Percentiles rank a stretch among this genome's conserved stretches.
These are phyloP conservation scores for Penicillium ochrochloron DNA, from an alignment of 495 filamentous ascomycete genomes.

Conservation along the genomic window DNA sequence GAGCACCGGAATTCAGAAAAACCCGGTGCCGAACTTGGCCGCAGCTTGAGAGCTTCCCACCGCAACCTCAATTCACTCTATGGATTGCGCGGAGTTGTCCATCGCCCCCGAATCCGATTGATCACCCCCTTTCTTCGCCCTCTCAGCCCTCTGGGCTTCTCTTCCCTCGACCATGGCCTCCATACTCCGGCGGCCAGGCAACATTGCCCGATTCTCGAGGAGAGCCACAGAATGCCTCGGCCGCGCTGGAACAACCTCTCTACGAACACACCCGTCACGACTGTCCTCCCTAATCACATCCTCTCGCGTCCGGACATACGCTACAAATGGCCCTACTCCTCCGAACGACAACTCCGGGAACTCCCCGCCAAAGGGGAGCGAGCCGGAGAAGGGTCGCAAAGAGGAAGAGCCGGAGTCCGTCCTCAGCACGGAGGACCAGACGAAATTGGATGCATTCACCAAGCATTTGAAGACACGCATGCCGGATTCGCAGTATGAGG, in stretches of 20 bases:
- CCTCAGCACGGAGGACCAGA: constrained; percentile 43
- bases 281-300: constrained; percentile 52
- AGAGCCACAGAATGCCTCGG: constrained; percentile 51
- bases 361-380: constrained; percentile 25
- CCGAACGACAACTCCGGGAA: constrained; percentile 45
- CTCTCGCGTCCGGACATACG: constrained; percentile 58
- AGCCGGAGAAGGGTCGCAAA: constrained; percentile 34
- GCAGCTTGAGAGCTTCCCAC: constrained; percentile 35
- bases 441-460: constrained; percentile 39
- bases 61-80: constrained; percentile 25
- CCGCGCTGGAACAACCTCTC: constrained; percentile 45
- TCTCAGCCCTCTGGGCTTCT: constrained; percentile 43
- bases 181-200: constrained; percentile 67
- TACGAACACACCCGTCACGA: constrained; percentile 41
- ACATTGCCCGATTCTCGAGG: constrained; percentile 65
- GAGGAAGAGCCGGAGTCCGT: constrained; percentile 46
- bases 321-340: constrained; percentile 56
- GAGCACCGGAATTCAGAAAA: constrained; percentile 33
- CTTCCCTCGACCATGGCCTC: constrained; percentile 62
- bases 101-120: constrained; percentile 33
- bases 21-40: constrained; percentile 33
- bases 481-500: constrained; percentile 33
- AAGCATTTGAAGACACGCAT: constrained; percentile 36
- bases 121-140: constrained; percentile 29
- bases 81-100: constrained; percentile 34